Conservation (phyloP, 202 grass and related monocot genomes). For the Saccharum hybrid region DNA sequence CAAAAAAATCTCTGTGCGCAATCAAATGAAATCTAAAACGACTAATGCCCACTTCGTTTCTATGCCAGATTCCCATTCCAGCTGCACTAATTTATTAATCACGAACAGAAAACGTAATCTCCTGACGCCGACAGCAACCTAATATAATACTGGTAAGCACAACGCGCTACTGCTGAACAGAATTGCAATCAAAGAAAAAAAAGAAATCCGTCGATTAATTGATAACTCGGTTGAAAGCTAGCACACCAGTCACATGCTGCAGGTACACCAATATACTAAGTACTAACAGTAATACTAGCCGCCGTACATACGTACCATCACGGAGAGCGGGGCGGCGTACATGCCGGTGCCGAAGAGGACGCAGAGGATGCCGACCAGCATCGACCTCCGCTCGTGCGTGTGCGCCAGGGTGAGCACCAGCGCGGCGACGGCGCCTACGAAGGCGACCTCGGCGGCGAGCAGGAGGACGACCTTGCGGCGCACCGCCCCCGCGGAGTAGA, state of each 20-base stretch:
- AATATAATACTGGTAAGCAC: no score
- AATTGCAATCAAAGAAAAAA: no score
- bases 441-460: conserved; percentile 41
- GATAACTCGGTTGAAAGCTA: not conserved
- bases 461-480: conserved; percentile 45
- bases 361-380: conserved; percentile 65
- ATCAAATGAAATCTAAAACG: not conserved
- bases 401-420: conserved; percentile 47
- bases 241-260: not conserved
- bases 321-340: conserved; percentile 66
- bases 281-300: not conserved
- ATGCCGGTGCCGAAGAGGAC: conserved; percentile 68
- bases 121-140: not conserved
- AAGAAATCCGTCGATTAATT: not conserved
- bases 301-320: conserved; percentile 61
- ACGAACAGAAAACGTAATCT: not conserved
- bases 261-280: not conserved
- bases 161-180: no score
- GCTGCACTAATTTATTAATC: not conserved
- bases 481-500: conserved; percentile 49
- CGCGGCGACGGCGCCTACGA: conserved; percentile 27
- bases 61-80: conserved; percentile 13
- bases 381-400: conserved; percentile 48
- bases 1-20: not conserved
- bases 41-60: not conserved